A percentile compares a stretch with the other conserved stretches of the same genome.
These are phyloP conservation scores for Pleurotus citrinopileatus DNA, from an alignment of 768 basidiomycete species.

Conservation along the genomic window DNA sequence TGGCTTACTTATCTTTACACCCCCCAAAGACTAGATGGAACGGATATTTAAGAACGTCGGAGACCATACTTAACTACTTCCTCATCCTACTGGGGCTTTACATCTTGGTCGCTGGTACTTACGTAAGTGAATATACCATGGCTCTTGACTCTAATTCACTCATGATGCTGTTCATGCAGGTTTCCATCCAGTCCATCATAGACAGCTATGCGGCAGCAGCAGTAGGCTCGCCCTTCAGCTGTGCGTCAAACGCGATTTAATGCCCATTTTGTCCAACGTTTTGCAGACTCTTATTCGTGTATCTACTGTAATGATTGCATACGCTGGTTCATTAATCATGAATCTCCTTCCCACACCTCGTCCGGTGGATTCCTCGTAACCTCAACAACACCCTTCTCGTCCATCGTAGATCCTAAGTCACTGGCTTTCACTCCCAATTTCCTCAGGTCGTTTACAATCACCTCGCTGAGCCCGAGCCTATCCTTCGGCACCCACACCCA, in stretches of 20 bases:
- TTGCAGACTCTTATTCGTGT: too few relatives aligned
- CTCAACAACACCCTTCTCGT: constrained; percentile 39
- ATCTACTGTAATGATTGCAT: too few relatives aligned
- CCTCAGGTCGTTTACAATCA: constrained; percentile 34
- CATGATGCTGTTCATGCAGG: constrained; percentile 18
- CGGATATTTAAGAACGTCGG: constrained; percentile 24
- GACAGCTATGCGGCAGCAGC: constrained; percentile 25
- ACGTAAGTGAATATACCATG: too few relatives aligned
- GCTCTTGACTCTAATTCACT: constrained; percentile 15
- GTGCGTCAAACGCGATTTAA: constrained; percentile 27
- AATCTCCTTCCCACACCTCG: constrained; percentile 38
- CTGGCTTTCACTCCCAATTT: constrained; percentile 39
- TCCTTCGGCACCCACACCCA: constrained; percentile 49
- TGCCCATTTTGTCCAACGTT: too few relatives aligned
- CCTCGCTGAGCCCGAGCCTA: constrained; percentile 35
- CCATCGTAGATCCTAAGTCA: constrained; percentile 42
- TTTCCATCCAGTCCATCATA: constrained; percentile 34
- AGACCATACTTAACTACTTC: constrained; percentile 35
- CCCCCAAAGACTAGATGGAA: constrained; percentile 32
- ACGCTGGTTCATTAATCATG: constrained; percentile 28
- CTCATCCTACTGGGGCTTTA: constrained; percentile 35
- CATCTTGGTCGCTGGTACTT: constrained; percentile 36
- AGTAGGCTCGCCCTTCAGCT: constrained; percentile 29
- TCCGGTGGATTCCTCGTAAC: constrained; percentile 45
- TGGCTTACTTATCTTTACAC: constrained; percentile 38